Conservation (phyloP, 164 flowering plant species). For the Protea cynaroides region DNA sequence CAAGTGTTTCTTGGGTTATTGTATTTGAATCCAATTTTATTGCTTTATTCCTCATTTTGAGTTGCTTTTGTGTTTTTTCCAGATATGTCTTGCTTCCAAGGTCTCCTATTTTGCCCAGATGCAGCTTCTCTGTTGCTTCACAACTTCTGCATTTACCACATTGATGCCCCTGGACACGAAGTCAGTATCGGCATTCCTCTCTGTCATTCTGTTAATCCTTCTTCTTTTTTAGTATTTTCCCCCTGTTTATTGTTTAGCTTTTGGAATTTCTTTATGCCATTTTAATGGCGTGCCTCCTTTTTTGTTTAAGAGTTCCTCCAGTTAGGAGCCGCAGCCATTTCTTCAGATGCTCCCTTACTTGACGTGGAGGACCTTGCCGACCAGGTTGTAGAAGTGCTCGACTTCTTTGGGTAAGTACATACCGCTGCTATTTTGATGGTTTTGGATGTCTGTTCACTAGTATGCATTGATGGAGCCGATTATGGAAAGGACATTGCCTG, state of each 20-base stretch:
- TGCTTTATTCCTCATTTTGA: conserved; percentile 2
- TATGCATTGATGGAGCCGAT: too few relatives aligned
- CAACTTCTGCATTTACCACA: conserved; percentile 73
- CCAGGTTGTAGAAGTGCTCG: conserved; percentile 59
- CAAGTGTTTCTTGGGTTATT: conserved; percentile 5
- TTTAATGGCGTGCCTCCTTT: conserved; percentile 13
- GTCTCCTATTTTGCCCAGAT: conserved; percentile 55
- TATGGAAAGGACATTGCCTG: too few relatives aligned
- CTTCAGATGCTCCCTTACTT: conserved; percentile 37
- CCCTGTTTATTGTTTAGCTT: not conserved
- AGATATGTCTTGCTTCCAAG: conserved; percentile 68
- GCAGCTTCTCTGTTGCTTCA: conserved; percentile 63
- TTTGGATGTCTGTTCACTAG: not conserved
- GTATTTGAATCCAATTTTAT: not conserved
- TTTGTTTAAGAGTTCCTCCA: conserved; percentile 42
- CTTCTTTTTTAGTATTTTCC: not conserved
- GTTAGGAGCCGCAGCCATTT: conserved; percentile 58
- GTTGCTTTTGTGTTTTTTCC: conserved; percentile 12
- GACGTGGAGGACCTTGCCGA: conserved; percentile 58
- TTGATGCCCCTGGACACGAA: conserved; percentile 68
- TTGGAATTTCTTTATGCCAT: not conserved
- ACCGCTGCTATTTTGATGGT: not conserved
- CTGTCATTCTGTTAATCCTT: not conserved
- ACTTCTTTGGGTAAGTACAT: conserved; percentile 48
- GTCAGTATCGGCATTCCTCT: conserved; percentile 24